Conservation (phyloP, 192 early-diverging fungal genomes). For the Tieghemiomyces parasiticus region DNA sequence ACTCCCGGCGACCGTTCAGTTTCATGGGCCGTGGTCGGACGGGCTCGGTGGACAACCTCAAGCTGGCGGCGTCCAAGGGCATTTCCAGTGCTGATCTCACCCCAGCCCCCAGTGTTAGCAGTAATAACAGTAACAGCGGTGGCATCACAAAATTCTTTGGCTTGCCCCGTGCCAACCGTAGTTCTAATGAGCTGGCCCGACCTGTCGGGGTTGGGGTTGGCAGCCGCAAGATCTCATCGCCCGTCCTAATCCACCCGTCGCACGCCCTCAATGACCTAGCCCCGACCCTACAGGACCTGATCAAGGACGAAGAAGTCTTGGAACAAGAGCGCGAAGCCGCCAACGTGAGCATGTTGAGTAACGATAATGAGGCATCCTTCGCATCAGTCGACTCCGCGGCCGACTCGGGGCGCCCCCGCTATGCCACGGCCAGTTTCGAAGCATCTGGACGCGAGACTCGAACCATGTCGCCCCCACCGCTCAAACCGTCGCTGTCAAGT, state of each 20-base stretch:
- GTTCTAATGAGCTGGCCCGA: slow-evolving; percentile 4
- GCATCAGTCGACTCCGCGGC: no score
- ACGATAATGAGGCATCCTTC: no score
- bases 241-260: slow-evolving; percentile 5
- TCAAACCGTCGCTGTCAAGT: no score
- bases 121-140: no score
- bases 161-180: background rate
- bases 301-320: background rate
- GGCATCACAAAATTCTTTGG: background rate
- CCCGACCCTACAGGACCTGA: background rate
- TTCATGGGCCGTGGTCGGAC: background rate
- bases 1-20: background rate
- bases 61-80: background rate
- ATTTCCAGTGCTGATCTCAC: no score
- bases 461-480: no score
- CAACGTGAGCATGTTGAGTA: background rate
- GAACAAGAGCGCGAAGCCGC: background rate
- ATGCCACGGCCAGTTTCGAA: no score
- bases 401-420: no score
- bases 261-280: background rate
- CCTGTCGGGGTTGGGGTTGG: background rate
- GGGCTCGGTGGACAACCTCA: background rate
- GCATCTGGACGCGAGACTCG: no score
- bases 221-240: background rate
- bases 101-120: background rate